Percentiles rank a stretch among this genome's conserved stretches.
phyloP scores from a whole-genome alignment of 2,329 filamentous ascomycete genomes.

The Stachybotrys chartarum region DNA sequence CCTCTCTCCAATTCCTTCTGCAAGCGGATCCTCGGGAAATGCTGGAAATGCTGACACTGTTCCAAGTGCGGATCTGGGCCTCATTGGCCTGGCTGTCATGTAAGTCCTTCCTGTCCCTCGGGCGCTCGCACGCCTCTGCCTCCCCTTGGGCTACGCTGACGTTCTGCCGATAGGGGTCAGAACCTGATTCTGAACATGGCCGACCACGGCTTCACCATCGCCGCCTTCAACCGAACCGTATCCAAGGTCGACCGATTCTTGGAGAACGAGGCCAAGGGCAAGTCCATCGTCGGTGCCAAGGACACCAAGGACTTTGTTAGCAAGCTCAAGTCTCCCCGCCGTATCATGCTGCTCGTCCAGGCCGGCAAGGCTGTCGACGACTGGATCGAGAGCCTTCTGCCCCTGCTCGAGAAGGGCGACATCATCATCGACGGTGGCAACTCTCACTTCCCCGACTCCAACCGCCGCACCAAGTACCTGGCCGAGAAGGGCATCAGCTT shows the following conservation, averaged over 20 bases:
- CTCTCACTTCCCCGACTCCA: conserved; percentile 98
- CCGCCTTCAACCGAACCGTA: conserved; percentile 97
- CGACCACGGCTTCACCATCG: conserved; percentile 90
- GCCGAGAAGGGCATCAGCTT: conserved; percentile 83
- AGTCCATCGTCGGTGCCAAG: conserved; percentile 90
- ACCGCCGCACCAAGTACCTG: conserved; percentile 92
- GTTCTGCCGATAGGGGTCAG: conserved; percentile 48
- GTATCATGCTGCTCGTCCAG: conserved; percentile 98
- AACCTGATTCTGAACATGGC: conserved; percentile 88
- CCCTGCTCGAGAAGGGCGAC: conserved; percentile 75
- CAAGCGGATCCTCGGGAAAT: conserved; percentile 16
- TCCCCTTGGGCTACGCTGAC: not conserved
- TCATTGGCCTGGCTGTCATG: conserved; percentile 91
- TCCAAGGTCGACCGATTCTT: conserved; percentile 96
- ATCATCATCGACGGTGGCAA: conserved; percentile 99
- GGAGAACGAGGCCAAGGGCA: conserved; percentile 87
- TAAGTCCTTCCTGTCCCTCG: conserved; percentile 30
- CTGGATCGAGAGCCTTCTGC: conserved; percentile 94
- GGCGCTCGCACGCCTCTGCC: conserved; percentile 3
- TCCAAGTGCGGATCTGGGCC: conserved; percentile 77
- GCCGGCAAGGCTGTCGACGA: conserved; percentile 96
- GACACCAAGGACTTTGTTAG: conserved; percentile 87
- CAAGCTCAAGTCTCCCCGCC: conserved; percentile 96
- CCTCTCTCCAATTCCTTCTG: conserved; percentile 14
- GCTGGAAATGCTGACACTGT: conserved; percentile 48